Conservation (phyloP, 768 basidiomycete species). For the Russula abietina region DNA sequence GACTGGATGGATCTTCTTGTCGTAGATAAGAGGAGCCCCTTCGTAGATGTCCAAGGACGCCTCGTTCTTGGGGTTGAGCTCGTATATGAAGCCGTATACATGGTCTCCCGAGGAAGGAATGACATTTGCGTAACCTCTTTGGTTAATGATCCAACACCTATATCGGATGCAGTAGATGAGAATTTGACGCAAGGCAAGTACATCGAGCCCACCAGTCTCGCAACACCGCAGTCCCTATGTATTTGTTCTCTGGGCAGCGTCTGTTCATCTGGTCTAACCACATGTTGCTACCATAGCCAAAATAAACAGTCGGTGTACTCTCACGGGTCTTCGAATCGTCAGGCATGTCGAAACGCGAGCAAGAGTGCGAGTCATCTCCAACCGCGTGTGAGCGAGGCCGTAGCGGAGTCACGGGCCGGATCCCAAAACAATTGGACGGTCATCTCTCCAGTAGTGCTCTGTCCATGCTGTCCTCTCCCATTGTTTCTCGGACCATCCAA, state of each 20-base stretch:
- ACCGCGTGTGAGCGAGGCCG: neutral
- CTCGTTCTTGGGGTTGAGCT: conserved; percentile 12
- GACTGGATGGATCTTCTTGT: conserved; percentile 9
- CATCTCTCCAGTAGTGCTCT: too few relatives aligned
- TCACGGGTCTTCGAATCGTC: neutral
- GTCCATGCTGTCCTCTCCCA: neutral
- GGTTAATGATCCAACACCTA: conserved; percentile 23
- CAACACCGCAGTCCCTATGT: conserved; percentile 5
- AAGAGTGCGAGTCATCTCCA: too few relatives aligned
- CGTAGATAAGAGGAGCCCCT: neutral
- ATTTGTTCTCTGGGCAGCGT: conserved; percentile 19
- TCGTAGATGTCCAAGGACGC: conserved; percentile 11
- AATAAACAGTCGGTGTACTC: neutral
- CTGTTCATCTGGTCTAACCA: conserved; percentile 22
- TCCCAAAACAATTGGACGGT: neutral
- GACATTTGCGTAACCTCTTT: conserved; percentile 10
- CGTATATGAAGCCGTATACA: conserved; percentile 18
- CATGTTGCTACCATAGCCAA: conserved; percentile 20
- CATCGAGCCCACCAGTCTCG: conserved; percentile 8
- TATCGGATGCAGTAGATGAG: neutral
- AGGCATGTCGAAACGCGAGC: neutral
- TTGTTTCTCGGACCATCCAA: neutral
- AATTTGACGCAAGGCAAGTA: neutral
- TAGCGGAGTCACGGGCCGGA: neutral
- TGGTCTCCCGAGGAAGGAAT: conserved; percentile 8